These are phyloP conservation scores for Tolypocladium ophioglossoides DNA, from an alignment of 2,329 filamentous ascomycete genomes.

Conservation along the genomic window DNA sequence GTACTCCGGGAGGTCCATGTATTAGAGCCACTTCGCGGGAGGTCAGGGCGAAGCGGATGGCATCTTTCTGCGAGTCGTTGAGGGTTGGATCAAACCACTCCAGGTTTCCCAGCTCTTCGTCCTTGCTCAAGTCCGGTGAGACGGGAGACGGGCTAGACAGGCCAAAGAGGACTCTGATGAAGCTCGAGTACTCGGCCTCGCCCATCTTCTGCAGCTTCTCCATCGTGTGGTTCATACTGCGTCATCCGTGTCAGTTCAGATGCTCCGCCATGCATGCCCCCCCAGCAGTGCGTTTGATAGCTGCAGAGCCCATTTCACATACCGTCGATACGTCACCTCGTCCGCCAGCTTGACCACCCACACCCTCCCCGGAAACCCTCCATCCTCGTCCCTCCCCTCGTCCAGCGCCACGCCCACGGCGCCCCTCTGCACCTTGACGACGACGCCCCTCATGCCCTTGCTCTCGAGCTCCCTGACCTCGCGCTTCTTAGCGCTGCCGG, in stretches of 20 bases:
- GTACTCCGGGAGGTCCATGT: conserved; percentile 79
- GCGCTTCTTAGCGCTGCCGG: conserved; percentile 60
- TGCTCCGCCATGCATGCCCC: not conserved
- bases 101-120: conserved; percentile 34
- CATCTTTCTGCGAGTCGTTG: conserved; percentile 58
- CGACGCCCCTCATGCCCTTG: conserved; percentile 59
- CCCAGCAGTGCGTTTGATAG: not conserved
- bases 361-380: conserved; percentile 32
- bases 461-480: conserved; percentile 62
- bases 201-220: conserved; percentile 45
- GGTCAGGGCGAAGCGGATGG: conserved; percentile 71
- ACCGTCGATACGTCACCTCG: conserved; percentile 55
- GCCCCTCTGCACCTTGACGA: conserved; percentile 50
- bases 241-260: not conserved
- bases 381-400: conserved; percentile 43
- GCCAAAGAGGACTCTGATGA: conserved; percentile 54
- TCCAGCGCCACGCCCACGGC: conserved; percentile 59
- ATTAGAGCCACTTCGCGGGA: conserved; percentile 78
- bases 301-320: not conserved
- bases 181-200: conserved; percentile 46
- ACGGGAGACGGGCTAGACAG: conserved; percentile 41
- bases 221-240: conserved; percentile 54
- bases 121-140: conserved; percentile 25
- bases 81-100: conserved; percentile 52
- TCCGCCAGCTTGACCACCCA: conserved; percentile 60